Conservation (phyloP, 805 yeast species). For the Nakazawaea populi region DNA sequence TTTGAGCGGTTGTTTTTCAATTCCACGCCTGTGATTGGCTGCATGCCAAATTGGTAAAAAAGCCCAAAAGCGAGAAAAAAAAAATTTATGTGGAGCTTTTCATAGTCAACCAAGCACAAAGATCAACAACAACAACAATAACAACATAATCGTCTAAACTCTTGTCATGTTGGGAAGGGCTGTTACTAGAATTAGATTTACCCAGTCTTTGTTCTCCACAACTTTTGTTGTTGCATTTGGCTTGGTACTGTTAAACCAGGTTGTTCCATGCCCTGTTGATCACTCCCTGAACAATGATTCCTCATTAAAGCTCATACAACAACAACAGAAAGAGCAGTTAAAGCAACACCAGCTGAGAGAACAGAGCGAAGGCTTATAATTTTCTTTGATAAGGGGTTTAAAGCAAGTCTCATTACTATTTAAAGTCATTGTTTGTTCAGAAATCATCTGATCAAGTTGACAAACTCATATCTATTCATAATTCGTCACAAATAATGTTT, state of each 20-base stretch:
- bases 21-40: neutral
- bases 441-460: too few relatives aligned
- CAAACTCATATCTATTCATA: too few relatives aligned
- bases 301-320: slow-evolving; percentile 4
- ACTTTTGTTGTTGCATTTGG: slow-evolving; percentile 72
- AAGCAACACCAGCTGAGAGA: neutral
- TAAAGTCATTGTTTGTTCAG: too few relatives aligned
- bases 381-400: too few relatives aligned
- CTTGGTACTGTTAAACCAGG: slow-evolving; percentile 25
- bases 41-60: neutral
- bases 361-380: too few relatives aligned
- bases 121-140: too few relatives aligned
- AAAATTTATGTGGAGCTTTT: neutral
- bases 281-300: slow-evolving; percentile 31
- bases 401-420: too few relatives aligned
- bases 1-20: neutral
- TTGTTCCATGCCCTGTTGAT: slow-evolving; percentile 41
- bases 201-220: slow-evolving; percentile 63
- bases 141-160: neutral
- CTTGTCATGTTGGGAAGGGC: slow-evolving; percentile 51
- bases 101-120: too few relatives aligned
- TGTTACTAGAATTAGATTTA: slow-evolving; percentile 46
- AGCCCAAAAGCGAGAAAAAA: neutral
- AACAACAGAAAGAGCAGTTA: neutral
- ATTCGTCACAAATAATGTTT: too few relatives aligned